Percentiles rank a stretch among this genome's conserved stretches.
Evolutionary conservation across 2,329 filamentous ascomycete species (phyloP).

Genomic region (Pleomassaria siparia): DNA sequence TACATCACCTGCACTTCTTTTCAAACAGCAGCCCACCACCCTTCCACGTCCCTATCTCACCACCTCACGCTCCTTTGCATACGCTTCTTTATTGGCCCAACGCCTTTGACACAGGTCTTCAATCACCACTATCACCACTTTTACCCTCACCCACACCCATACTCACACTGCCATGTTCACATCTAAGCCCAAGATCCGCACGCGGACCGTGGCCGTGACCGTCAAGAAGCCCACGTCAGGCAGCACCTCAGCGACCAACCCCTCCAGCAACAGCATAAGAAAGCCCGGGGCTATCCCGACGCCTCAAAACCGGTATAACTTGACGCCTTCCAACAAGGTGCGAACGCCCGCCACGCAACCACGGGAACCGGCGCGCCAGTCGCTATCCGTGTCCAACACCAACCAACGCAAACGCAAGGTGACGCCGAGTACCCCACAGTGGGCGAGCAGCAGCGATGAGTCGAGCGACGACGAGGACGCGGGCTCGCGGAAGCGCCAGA

Average conservation of each 20-base stretch:
- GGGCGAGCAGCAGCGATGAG: conserved; percentile 34
- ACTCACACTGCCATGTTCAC: neutral
- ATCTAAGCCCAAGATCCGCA: conserved; percentile 35
- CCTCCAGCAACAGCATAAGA: conserved; percentile 9
- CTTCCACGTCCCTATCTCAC: too few species aligned
- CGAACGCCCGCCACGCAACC: conserved; percentile 14
- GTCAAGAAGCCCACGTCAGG: conserved; percentile 27
- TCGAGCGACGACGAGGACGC: conserved; percentile 29
- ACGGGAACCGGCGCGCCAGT: conserved; percentile 25
- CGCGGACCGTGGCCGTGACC: conserved; percentile 29
- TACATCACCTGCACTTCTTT: too few species aligned
- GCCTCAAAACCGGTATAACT: conserved; percentile 31
- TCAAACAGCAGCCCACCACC: too few species aligned
- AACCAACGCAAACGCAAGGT: conserved; percentile 36
- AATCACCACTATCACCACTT: neutral
- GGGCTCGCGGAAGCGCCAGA: conserved; percentile 34
- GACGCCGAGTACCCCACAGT: conserved; percentile 37
- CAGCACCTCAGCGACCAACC: conserved; percentile 7
- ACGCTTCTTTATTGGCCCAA: neutral
- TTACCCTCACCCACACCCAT: neutral
- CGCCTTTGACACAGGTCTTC: neutral
- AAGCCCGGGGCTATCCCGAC: conserved; percentile 16
- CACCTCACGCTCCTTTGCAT: neutral
- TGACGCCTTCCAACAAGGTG: conserved; percentile 17
- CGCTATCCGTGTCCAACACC: conserved; percentile 29